phyloP scores from a whole-genome alignment of 202 grass and related monocot species.

The Zizania palustris region DNA sequence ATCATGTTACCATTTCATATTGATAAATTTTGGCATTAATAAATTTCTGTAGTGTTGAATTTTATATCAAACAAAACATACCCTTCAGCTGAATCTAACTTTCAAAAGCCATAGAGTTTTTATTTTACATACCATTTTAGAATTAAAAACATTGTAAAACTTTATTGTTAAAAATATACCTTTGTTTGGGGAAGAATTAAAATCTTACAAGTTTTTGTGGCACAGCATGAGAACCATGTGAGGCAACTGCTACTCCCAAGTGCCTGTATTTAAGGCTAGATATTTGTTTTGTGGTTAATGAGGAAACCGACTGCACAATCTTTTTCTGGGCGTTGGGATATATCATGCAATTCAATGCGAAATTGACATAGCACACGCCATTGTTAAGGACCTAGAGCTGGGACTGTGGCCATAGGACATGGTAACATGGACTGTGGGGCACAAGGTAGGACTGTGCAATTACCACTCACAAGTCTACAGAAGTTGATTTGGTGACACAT shows the following conservation, averaged over 20 bases:
- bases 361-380: neutral
- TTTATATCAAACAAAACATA: neutral
- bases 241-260: constrained; percentile 27
- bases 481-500: neutral
- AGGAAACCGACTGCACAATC: neutral
- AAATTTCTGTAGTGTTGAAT: neutral
- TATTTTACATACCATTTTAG: too few species aligned
- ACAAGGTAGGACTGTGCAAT: neutral
- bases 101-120: neutral
- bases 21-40: too few species aligned
- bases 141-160: too few species aligned
- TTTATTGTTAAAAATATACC: too few species aligned
- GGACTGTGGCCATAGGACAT: too few species aligned
- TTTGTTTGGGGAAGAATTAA: neutral
- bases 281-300: neutral
- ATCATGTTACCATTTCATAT: too few species aligned
- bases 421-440: too few species aligned
- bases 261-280: neutral
- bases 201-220: neutral
- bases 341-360: neutral
- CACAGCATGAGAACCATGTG: constrained; percentile 36
- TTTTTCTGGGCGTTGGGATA: neutral
- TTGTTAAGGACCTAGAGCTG: neutral
- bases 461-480: neutral
- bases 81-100: neutral